phyloP scores from a whole-genome alignment of 176 grass and related monocot species.

The Lolium rigidum region DNA sequence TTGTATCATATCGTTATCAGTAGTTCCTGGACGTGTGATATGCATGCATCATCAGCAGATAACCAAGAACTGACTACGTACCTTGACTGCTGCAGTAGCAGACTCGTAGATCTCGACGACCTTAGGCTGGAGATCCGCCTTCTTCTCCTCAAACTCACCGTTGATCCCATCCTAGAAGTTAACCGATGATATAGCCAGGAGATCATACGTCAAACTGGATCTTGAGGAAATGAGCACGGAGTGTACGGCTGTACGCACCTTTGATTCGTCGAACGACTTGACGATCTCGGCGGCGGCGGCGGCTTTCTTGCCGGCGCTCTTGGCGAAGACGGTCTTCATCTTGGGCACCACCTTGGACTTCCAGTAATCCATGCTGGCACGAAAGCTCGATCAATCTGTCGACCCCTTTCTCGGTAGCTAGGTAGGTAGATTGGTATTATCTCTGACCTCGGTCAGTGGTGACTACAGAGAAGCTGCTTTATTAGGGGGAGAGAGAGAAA shows the following conservation, averaged over 20 bases:
- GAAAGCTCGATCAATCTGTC: neutral
- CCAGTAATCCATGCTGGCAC: conserved; percentile 57
- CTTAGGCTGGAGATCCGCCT: conserved; percentile 67
- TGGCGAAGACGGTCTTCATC: conserved; percentile 60
- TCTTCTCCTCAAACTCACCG: conserved; percentile 67
- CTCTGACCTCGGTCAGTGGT: too few species aligned
- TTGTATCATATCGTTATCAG: neutral
- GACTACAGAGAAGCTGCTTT: too few species aligned
- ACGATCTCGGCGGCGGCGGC: conserved; percentile 50
- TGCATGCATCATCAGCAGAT: neutral
- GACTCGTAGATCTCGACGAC: conserved; percentile 76
- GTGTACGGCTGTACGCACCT: conserved; percentile 46
- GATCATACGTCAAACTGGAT: neutral
- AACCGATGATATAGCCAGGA: neutral
- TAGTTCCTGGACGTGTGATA: neutral
- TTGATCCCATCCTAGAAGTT: conserved; percentile 54
- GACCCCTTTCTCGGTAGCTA: neutral
- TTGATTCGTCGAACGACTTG: conserved; percentile 67
- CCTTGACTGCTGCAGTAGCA: conserved; percentile 59
- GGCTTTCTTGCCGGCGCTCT: conserved; percentile 54
- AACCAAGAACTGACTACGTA: neutral
- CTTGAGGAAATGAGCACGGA: neutral
- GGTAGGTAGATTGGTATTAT: neutral
- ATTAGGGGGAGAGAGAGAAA: too few species aligned
- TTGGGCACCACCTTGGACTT: conserved; percentile 67